These are phyloP conservation scores for Amaranthus hypochondriacus DNA, from an alignment of 148 eudicot species.

Conservation along the genomic window DNA sequence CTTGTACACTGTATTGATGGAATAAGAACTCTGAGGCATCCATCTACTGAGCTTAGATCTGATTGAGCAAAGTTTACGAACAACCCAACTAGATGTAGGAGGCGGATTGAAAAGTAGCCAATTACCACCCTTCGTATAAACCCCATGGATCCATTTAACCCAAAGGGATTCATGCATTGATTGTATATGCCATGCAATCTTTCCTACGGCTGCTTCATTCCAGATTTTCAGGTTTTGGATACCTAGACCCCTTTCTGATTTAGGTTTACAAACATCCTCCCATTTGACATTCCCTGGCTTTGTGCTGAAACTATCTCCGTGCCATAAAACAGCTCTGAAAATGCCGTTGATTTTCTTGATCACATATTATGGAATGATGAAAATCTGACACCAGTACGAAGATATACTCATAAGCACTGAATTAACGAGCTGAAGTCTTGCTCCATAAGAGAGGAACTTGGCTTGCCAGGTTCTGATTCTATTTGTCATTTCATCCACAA, in stretches of 20 bases:
- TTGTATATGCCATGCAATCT: background rate
- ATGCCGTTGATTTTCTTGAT: background rate
- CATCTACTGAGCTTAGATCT: background rate
- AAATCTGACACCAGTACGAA: background rate
- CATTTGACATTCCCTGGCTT: background rate
- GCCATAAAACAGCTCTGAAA: background rate
- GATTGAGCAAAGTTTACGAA: background rate
- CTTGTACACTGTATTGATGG: background rate
- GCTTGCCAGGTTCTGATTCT: background rate
- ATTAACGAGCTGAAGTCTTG: background rate
- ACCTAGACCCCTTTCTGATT: background rate
- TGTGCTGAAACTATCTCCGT: background rate
- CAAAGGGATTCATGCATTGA: background rate
- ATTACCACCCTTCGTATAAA: background rate
- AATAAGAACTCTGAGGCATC: background rate
- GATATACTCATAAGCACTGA: background rate
- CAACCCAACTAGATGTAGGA: background rate
- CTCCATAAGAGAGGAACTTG: background rate
- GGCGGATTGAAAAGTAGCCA: background rate
- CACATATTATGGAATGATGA: background rate
- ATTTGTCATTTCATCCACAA: background rate
- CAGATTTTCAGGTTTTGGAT: background rate
- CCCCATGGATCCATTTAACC: background rate
- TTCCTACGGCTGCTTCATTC: background rate
- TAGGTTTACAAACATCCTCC: background rate